phyloP scores from a whole-genome alignment of 108 stramenopile species.

The Pseudonitzschia multiseries region DNA sequence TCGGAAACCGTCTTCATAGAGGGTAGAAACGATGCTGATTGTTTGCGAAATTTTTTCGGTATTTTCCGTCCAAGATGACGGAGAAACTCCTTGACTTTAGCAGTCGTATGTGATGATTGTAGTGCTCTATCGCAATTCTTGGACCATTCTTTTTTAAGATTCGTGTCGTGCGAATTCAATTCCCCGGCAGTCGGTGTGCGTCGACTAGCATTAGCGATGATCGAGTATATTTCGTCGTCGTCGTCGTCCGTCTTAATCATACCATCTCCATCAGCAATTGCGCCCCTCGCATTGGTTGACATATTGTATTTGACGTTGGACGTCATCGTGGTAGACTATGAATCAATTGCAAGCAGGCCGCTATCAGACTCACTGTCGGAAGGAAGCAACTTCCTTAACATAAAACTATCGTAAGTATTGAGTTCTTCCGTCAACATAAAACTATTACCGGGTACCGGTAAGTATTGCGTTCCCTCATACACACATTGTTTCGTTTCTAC shows the following conservation, averaged over 20 bases:
- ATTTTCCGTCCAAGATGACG: not conserved
- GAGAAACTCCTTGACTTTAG: not conserved
- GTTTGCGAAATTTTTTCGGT: not conserved
- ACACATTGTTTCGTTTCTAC: no score
- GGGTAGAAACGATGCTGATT: not conserved
- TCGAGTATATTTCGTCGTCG: slow-evolving; percentile 28
- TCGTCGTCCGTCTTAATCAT: slow-evolving; percentile 23
- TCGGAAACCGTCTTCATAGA: slow-evolving; percentile 3
- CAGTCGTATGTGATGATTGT: not conserved
- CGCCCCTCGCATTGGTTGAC: slow-evolving; percentile 12
- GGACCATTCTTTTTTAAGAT: no score
- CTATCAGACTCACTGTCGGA: no score
- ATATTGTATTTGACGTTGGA: not conserved
- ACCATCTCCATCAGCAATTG: slow-evolving; percentile 31
- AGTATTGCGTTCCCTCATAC: no score
- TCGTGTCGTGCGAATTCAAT: no score
- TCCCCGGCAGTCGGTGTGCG: no score
- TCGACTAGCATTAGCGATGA: slow-evolving; percentile 24
- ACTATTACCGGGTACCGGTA: no score
- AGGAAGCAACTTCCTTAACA: no score
- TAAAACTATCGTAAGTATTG: no score
- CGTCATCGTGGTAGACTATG: not conserved
- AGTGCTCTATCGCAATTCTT: not conserved
- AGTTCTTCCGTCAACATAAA: no score
- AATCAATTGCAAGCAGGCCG: no score